Conservation (phyloP, 352 stramenopile species). For the Globisporangium abappressorium region DNA sequence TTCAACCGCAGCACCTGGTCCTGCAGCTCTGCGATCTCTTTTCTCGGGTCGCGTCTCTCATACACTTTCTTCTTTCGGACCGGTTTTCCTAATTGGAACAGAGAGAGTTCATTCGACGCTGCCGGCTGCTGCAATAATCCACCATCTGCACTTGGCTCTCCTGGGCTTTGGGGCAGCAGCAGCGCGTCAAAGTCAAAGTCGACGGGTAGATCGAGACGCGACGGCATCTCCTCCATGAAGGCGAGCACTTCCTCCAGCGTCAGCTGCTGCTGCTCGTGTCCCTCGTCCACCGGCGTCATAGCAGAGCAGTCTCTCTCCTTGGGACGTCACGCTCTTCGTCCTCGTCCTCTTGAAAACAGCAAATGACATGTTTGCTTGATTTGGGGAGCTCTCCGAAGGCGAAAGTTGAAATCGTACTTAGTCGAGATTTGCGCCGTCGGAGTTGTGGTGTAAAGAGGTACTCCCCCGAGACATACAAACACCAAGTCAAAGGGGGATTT, state of each 20-base stretch:
- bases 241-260: background rate
- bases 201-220: background rate
- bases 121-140: no score
- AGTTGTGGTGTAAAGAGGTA: no score
- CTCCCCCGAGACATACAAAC: no score
- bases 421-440: no score
- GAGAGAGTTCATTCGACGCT: background rate
- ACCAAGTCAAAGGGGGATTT: no score
- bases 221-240: background rate
- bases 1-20: background rate
- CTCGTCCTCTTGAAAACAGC: no score
- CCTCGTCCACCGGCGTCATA: background rate
- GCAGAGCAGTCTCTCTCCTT: background rate
- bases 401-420: no score
- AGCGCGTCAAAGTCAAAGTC: background rate
- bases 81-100: background rate
- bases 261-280: background rate
- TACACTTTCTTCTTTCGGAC: background rate
- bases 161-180: slow-evolving; percentile 1
- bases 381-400: no score
- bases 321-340: no score
- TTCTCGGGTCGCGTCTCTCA: background rate
- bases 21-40: background rate
- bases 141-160: background rate
- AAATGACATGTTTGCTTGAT: no score